Evolutionary conservation across 805 yeast genomes (phyloP).

Genomic region (Candida stauntonica): DNA sequence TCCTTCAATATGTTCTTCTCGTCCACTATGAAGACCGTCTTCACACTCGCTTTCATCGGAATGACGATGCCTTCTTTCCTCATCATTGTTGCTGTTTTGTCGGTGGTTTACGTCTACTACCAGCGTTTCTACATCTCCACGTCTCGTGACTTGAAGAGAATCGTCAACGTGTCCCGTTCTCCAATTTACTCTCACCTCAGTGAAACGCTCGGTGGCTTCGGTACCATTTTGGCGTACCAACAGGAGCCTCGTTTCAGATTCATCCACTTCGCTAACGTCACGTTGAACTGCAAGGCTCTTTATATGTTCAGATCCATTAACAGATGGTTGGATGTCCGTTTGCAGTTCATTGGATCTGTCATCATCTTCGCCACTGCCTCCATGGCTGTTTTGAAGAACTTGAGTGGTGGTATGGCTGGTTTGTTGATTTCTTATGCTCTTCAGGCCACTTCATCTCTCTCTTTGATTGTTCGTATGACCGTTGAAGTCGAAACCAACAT

Average conservation of each 20-base stretch:
- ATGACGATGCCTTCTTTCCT: slow-evolving; percentile 51
- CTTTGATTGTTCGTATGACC: slow-evolving; percentile 98
- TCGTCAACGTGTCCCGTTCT: slow-evolving; percentile 61
- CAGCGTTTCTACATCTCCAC: slow-evolving; percentile 66
- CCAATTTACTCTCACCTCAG: slow-evolving; percentile 82
- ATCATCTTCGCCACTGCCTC: slow-evolving; percentile 49
- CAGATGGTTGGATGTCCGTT: slow-evolving; percentile 62
- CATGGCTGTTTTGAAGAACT: slow-evolving; percentile 40
- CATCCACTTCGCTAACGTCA: slow-evolving; percentile 62
- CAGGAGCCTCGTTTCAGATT: slow-evolving; percentile 59
- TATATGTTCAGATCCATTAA: slow-evolving; percentile 58
- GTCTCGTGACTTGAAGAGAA: slow-evolving; percentile 74
- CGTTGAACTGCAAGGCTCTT: slow-evolving; percentile 75
- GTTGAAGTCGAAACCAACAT: slow-evolving; percentile 97
- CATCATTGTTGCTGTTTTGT: slow-evolving; percentile 36
- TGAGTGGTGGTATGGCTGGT: slow-evolving; percentile 79
- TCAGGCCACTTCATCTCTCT: slow-evolving; percentile 86
- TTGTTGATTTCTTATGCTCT: slow-evolving; percentile 88
- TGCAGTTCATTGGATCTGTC: slow-evolving; percentile 56
- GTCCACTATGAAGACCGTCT: slow-evolving; percentile 38
- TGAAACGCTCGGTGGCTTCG: slow-evolving; percentile 73
- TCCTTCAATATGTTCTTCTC: slow-evolving; percentile 45
- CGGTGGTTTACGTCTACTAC: slow-evolving; percentile 62
- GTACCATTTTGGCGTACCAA: slow-evolving; percentile 74
- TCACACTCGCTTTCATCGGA: slow-evolving; percentile 51